Conservation (phyloP, 2,329 filamentous ascomycete species). For the Herpotrichia juniperi region DNA sequence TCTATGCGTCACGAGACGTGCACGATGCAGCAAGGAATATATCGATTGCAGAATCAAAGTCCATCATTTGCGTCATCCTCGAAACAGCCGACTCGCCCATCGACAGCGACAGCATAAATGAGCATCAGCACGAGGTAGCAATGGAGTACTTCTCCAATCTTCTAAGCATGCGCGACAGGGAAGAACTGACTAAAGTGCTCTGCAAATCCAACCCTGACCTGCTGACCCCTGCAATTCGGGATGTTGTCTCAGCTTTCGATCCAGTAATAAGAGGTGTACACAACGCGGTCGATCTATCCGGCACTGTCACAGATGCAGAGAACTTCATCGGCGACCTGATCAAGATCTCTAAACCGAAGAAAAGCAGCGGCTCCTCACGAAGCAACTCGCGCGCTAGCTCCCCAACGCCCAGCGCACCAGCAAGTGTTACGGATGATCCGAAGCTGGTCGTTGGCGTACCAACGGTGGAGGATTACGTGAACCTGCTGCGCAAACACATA, state of each 20-base stretch:
- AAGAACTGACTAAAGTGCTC: slow-evolving; percentile 69
- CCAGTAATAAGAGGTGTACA: slow-evolving; percentile 76
- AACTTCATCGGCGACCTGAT: slow-evolving; percentile 75
- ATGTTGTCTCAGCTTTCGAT: slow-evolving; percentile 71
- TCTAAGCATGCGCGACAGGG: slow-evolving; percentile 76
- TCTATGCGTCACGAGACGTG: slow-evolving; percentile 58
- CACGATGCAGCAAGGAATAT: slow-evolving; percentile 65
- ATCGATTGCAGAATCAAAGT: slow-evolving; percentile 61
- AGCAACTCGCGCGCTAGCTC: slow-evolving; percentile 29
- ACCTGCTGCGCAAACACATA: slow-evolving; percentile 69
- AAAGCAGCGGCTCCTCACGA: slow-evolving; percentile 34
- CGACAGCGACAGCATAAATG: slow-evolving; percentile 55
- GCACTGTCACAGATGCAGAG: slow-evolving; percentile 70
- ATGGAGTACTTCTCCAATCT: slow-evolving; percentile 73
- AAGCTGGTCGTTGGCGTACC: slow-evolving; percentile 44
- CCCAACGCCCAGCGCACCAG: slow-evolving; percentile 16
- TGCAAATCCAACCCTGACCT: slow-evolving; percentile 74
- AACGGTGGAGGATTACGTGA: slow-evolving; percentile 74
- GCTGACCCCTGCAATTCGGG: slow-evolving; percentile 71
- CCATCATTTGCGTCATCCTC: slow-evolving; percentile 72
- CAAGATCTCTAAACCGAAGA: slow-evolving; percentile 54
- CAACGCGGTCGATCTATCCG: slow-evolving; percentile 72
- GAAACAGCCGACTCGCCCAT: slow-evolving; percentile 55
- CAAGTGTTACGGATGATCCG: slow-evolving; percentile 18
- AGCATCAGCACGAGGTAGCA: slow-evolving; percentile 67